Percentiles rank a stretch among this genome's conserved stretches.
Evolutionary conservation across 2,329 filamentous ascomycete genomes (phyloP).

Genomic region (Verticillium nonalfalfae): DNA sequence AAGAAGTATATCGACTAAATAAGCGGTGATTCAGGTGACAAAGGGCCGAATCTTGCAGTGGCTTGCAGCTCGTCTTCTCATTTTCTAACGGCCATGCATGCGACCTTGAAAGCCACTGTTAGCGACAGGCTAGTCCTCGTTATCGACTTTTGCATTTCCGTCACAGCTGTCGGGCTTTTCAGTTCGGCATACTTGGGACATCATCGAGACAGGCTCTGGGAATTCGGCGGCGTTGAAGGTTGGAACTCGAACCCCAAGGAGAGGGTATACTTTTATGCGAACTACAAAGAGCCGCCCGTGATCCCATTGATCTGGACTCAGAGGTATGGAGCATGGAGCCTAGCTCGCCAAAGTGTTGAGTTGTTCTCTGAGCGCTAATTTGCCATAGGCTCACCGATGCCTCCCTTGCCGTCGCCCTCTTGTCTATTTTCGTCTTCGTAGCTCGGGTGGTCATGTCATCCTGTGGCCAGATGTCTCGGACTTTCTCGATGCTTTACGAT

Average conservation of each 20-base stretch:
- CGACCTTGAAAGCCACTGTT: background rate
- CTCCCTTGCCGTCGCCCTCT: slow-evolving; percentile 20
- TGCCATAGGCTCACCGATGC: slow-evolving; percentile 18
- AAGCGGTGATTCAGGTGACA: background rate
- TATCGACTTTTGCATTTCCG: slow-evolving; percentile 13
- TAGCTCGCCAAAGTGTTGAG: background rate
- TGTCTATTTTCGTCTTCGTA: slow-evolving; percentile 19
- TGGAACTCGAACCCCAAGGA: slow-evolving; percentile 22
- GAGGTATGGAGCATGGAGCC: slow-evolving; percentile 10
- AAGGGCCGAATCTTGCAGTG: background rate
- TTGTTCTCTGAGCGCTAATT: background rate
- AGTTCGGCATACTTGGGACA: slow-evolving; percentile 15
- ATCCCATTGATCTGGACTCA: slow-evolving; percentile 20
- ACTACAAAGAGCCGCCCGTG: slow-evolving; percentile 19
- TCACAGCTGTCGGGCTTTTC: slow-evolving; percentile 12
- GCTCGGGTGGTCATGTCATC: slow-evolving; percentile 15
- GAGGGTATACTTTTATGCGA: slow-evolving; percentile 22
- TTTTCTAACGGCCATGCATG: background rate
- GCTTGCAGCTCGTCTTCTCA: background rate
- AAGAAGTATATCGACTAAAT: background rate
- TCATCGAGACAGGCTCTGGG: slow-evolving; percentile 17
- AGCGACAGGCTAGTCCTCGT: slow-evolving; percentile 5
- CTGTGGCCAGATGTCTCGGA: slow-evolving; percentile 14
- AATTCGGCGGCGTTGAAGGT: slow-evolving; percentile 18
- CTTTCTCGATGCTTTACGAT: slow-evolving; percentile 18